These are phyloP conservation scores for Nannochloris sp. DNA, from an alignment of 139 green algal species.

Conservation along the genomic window DNA sequence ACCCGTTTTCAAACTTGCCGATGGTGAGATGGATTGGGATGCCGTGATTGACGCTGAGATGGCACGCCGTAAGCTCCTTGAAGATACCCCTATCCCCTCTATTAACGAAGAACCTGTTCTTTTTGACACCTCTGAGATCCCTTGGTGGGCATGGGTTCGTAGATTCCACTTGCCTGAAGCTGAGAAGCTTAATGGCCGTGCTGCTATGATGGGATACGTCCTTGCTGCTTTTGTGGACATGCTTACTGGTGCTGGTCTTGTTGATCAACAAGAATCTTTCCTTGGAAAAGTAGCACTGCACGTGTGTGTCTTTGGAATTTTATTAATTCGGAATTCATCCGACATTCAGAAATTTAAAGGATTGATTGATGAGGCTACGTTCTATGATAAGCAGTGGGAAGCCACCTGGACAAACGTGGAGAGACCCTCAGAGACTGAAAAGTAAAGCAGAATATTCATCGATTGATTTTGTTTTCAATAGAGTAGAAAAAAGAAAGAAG, in stretches of 20 bases:
- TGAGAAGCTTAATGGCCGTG: constrained; percentile 92
- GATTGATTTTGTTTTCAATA: not conserved
- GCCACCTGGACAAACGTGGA: constrained; percentile 65
- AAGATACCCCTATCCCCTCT: constrained; percentile 69
- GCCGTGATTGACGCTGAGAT: constrained; percentile 86
- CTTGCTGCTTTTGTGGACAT: constrained; percentile 71
- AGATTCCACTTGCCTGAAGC: constrained; percentile 93
- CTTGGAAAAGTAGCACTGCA: constrained; percentile 84
- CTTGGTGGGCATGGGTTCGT: constrained; percentile 90
- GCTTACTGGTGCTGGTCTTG: constrained; percentile 66
- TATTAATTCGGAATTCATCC: constrained; percentile 53
- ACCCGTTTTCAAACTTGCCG: constrained; percentile 14
- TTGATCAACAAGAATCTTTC: constrained; percentile 88
- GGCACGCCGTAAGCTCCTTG: constrained; percentile 73
- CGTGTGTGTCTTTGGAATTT: constrained; percentile 60
- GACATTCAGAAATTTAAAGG: constrained; percentile 74
- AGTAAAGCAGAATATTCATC: constrained; percentile 2
- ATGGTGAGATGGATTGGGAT: constrained; percentile 73
- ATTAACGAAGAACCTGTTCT: constrained; percentile 82
- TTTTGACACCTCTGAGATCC: constrained; percentile 89
- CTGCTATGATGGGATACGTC: constrained; percentile 89
- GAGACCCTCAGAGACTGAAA: constrained; percentile 58
- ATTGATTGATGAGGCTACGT: constrained; percentile 85
- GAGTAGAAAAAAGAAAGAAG: not conserved
- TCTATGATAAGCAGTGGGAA: constrained; percentile 86